Evolutionary conservation across 2,329 filamentous ascomycete genomes (phyloP), one percentile per base, ranked within the genome.

Genomic region (Metarhizium humberi): DNA sequence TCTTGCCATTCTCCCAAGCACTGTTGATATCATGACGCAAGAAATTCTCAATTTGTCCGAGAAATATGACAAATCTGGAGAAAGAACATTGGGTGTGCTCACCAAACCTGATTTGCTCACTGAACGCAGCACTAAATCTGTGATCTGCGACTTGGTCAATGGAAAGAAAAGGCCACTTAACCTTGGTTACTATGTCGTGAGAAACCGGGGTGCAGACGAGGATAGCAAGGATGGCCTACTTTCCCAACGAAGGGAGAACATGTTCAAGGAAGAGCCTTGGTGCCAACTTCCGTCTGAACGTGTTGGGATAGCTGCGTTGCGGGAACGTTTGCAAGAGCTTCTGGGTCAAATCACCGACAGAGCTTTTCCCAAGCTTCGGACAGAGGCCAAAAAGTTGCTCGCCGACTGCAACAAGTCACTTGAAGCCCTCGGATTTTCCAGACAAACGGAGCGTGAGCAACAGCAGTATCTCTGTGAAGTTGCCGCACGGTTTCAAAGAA

Each of bases 61-160:
- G 2, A 64, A 67, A 0, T 67, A 56, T 0, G 78, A 80, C 13
- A 69, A 71, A 0, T 54, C 68, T 0, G 75, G 76, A 0, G 58
- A 64, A 4, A 59, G 77, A 0, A 80, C 76, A 0, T 62, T 80
- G 7, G 75, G 73, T 0, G 73, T 79, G 0, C 69, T 86, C 0
- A 86, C 82, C 0, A 86, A 86, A 59, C 78, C 81, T 0, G 84
- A 87, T 55, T 67, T 85, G 0, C 75, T 77, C 0, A 64, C 63
- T 0, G 77, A 80, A 50, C 55, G 63, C 0, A 67, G 67, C 0
- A 73, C 66, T 0, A 67, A 74, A 30, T 61, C 67, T 0, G 69
- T 69, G 1, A 66, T 75, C 1, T 64, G 74, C 3, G 69, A 78
- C 4, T 70, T 78, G 0, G 68, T 79, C 0, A 49, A 53, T 0